Conservation (phyloP, 495 filamentous ascomycete species). For the Podospora pseudocomata region DNA sequence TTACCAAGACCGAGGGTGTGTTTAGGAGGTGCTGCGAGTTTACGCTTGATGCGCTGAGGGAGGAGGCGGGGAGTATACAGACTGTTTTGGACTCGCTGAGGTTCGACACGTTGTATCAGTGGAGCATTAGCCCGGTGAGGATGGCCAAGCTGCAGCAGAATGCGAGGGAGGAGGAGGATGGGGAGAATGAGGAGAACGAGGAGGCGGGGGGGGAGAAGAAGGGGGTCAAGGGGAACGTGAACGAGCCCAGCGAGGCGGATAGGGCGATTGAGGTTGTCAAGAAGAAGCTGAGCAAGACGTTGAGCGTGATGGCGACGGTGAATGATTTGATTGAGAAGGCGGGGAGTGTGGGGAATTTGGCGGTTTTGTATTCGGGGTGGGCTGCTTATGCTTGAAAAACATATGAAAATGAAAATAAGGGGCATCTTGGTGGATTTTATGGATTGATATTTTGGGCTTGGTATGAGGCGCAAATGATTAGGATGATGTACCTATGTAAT, state of each 20-base stretch:
- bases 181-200: conserved; percentile 13
- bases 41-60: conserved; percentile 84
- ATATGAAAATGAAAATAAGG: neutral
- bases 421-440: no score
- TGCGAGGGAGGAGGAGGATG: conserved; percentile 39
- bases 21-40: conserved; percentile 97
- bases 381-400: neutral
- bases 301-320: conserved; percentile 91
- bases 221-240: conserved; percentile 43
- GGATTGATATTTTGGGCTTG: no score
- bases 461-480: no score
- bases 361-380: conserved; percentile 76
- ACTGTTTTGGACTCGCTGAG: conserved; percentile 93
- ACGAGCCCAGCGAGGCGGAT: conserved; percentile 88
- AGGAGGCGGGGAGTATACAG: conserved; percentile 93
- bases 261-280: conserved; percentile 85
- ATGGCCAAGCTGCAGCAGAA: conserved; percentile 62
- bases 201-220: conserved; percentile 18
- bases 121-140: conserved; percentile 87
- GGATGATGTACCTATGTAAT: no score
- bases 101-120: conserved; percentile 93
- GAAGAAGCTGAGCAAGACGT: conserved; percentile 88
- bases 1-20: conserved; percentile 91
- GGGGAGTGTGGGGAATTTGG: conserved; percentile 87
- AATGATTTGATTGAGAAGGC: conserved; percentile 97